Conservation (phyloP, 495 filamentous ascomycete genomes). For the Penicillium soppii region DNA sequence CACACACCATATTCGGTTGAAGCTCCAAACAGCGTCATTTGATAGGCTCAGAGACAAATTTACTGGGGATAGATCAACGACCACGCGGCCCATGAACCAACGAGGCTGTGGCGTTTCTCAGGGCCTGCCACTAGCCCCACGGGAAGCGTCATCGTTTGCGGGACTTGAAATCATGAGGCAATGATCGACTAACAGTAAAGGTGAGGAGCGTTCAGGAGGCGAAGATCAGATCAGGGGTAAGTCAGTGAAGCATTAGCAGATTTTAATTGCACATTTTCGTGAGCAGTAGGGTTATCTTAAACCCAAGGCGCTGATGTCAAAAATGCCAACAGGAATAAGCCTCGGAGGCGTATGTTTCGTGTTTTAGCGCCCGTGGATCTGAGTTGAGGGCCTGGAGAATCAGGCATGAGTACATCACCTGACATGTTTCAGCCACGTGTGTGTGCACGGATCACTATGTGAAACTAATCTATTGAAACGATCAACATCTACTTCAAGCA, state of each 20-base stretch:
- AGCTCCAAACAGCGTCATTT: constrained; percentile 2
- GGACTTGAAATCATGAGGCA: constrained; percentile 13
- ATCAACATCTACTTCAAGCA: no score
- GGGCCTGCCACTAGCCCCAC: constrained; percentile 22
- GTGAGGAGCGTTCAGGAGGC: constrained; percentile 10
- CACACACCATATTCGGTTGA: constrained; percentile 15
- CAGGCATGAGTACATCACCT: neutral
- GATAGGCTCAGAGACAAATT: constrained; percentile 20
- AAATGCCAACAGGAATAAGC: no score
- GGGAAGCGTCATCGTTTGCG: constrained; percentile 27
- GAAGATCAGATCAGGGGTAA: constrained; percentile 8
- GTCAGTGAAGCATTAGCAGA: no score
- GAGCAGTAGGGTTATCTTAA: no score
- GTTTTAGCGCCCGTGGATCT: neutral
- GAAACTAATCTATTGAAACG: no score
- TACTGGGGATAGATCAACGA: constrained; percentile 23
- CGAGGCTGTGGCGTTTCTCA: constrained; percentile 18
- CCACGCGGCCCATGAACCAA: constrained; percentile 29
- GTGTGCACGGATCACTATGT: neutral
- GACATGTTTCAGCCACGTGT: neutral
- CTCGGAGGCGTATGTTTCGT: no score
- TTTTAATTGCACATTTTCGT: no score
- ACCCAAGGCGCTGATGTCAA: no score
- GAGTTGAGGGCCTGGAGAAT: neutral
- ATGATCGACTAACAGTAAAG: constrained; percentile 20